phyloP scores from a whole-genome alignment of 768 basidiomycete genomes.

The Exsudoporus frostii region DNA sequence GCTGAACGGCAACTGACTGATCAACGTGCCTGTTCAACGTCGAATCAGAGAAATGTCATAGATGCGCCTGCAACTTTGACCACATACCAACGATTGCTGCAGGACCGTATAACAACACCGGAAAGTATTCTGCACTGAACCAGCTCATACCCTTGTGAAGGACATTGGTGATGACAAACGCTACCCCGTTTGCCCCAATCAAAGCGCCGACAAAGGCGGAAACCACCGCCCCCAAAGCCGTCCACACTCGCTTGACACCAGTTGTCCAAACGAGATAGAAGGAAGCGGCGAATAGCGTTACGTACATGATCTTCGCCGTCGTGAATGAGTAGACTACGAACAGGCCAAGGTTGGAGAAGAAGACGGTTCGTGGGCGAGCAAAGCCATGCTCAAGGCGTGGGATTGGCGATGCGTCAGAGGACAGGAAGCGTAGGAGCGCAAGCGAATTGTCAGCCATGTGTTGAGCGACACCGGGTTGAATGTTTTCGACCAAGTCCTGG shows the following conservation, averaged over 20 bases:
- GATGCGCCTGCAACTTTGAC: background rate
- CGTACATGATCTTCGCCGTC: constrained; percentile 65
- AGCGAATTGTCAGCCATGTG: constrained; percentile 90
- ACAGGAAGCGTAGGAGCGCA: constrained; percentile 71
- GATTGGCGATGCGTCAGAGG: constrained; percentile 67
- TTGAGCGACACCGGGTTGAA: constrained; percentile 79
- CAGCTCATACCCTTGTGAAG: constrained; percentile 78
- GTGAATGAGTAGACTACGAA: constrained; percentile 75
- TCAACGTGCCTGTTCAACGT: constrained; percentile 49
- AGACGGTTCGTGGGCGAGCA: constrained; percentile 63
- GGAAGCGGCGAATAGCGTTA: constrained; percentile 45
- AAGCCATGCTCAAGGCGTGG: constrained; percentile 54
- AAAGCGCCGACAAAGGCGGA: constrained; percentile 55
- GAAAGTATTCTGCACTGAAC: constrained; percentile 70
- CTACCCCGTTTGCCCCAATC: constrained; percentile 65
- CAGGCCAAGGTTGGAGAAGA: constrained; percentile 65
- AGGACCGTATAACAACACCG: constrained; percentile 70
- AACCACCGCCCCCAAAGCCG: constrained; percentile 47
- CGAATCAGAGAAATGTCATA: background rate
- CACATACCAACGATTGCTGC: constrained; percentile 66
- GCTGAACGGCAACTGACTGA: constrained; percentile 57
- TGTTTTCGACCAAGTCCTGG: constrained; percentile 76
- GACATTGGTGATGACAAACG: constrained; percentile 59
- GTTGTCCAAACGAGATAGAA: constrained; percentile 40
- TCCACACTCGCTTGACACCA: constrained; percentile 30